A percentile compares a stretch with the other conserved stretches of the same genome.
These are phyloP conservation scores for Avena insularis DNA, from an alignment of 176 grass and related monocot species.

Conservation along the genomic window DNA sequence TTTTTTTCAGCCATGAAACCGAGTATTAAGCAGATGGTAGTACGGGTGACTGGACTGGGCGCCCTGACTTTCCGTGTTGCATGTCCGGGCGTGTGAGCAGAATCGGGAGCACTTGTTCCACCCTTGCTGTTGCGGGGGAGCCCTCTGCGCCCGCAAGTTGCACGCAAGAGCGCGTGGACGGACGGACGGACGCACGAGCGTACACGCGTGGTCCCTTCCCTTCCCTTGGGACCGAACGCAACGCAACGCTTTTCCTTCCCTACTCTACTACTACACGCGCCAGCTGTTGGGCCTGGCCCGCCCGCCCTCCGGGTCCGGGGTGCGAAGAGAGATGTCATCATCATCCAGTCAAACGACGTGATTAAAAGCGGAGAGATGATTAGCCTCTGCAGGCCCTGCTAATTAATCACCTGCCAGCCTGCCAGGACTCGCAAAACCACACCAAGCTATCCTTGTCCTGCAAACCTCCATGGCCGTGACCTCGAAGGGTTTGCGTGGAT, in stretches of 20 bases:
- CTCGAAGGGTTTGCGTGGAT: no score
- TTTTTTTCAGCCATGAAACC: no score
- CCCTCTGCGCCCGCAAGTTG: not conserved
- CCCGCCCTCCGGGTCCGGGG: not conserved
- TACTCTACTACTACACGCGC: no score
- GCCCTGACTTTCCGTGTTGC: not conserved
- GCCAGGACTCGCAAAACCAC: not conserved
- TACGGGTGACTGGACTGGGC: no score
- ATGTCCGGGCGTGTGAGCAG: not conserved
- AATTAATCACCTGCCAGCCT: not conserved
- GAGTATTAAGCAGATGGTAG: no score
- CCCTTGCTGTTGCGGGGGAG: not conserved
- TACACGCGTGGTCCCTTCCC: not conserved
- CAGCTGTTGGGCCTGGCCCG: not conserved
- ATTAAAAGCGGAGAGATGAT: not conserved
- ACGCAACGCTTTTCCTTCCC: not conserved
- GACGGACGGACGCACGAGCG: not conserved
- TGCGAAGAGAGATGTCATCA: not conserved
- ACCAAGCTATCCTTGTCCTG: not conserved
- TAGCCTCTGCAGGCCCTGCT: not conserved
- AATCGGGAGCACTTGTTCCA: not conserved
- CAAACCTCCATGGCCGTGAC: not conserved
- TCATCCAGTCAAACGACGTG: slow-evolving; percentile 29
- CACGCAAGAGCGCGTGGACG: not conserved
- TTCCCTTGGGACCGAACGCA: not conserved